Evolutionary conservation across 225 moss, liverwort and hornwort genomes (phyloP).

Genomic region (Thuidium tamariscinum): DNA sequence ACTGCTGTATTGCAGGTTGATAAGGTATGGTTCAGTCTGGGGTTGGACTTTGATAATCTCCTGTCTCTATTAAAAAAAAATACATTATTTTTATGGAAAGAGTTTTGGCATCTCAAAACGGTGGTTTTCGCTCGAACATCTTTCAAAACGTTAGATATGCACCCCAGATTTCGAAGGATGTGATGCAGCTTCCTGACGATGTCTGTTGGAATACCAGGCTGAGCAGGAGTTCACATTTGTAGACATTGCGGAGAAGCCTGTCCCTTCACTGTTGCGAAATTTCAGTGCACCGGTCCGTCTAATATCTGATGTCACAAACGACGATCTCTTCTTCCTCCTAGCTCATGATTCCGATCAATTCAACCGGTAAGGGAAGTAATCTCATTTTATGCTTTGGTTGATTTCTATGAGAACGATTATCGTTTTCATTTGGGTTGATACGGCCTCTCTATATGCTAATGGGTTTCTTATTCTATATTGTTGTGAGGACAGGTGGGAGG

Average conservation of each 20-base stretch:
- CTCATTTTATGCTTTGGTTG: not conserved
- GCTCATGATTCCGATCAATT: slow-evolving; percentile 92
- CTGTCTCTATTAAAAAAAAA: not conserved
- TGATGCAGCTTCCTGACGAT: not conserved
- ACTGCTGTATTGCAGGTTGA: slow-evolving; percentile 71
- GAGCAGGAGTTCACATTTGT: slow-evolving; percentile 79
- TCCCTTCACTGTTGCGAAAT: slow-evolving; percentile 82
- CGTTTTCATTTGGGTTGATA: not conserved
- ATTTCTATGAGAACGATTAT: not conserved
- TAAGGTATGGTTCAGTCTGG: slow-evolving; percentile 28
- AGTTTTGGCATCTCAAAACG: not conserved
- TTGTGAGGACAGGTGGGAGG: slow-evolving; percentile 67
- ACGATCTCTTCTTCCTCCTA: slow-evolving; percentile 79
- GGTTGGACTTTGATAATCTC: not conserved
- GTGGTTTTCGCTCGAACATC: not conserved
- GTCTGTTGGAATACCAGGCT: slow-evolving; percentile 25
- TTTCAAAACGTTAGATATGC: not conserved
- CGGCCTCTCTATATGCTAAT: not conserved
- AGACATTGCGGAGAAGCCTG: slow-evolving; percentile 56
- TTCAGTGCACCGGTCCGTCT: slow-evolving; percentile 93
- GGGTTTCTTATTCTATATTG: not conserved
- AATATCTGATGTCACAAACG: slow-evolving; percentile 63
- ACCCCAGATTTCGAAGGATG: not conserved
- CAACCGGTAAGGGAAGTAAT: slow-evolving; percentile 38
- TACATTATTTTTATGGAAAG: not conserved